phyloP scores from a whole-genome alignment of 1,284 basidiomycete species.

The Lentinus polychrous region DNA sequence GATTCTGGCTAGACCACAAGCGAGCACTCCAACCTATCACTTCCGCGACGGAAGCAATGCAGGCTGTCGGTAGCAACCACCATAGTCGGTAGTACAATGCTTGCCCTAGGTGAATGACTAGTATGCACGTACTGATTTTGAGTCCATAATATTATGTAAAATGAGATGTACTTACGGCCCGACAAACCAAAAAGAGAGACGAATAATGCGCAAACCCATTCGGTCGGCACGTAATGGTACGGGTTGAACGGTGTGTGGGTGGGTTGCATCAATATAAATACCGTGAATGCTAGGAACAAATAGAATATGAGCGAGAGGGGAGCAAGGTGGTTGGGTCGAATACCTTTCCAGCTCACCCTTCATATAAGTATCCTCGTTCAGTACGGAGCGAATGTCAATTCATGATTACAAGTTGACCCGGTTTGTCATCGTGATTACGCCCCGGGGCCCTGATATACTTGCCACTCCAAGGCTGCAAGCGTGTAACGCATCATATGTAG shows the following conservation, averaged over 20 bases:
- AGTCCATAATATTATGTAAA: neutral
- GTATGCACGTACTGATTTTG: neutral
- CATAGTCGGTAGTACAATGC: constrained; percentile 27
- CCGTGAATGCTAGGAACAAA: too few relatives aligned
- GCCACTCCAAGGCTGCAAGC: too few relatives aligned
- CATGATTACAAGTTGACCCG: too few relatives aligned
- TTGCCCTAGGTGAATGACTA: constrained; percentile 30
- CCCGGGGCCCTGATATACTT: too few relatives aligned
- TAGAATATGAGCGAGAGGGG: too few relatives aligned
- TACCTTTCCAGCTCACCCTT: too few relatives aligned
- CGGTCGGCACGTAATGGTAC: constrained; percentile 25
- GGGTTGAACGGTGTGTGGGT: constrained; percentile 6
- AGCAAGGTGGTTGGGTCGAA: too few relatives aligned
- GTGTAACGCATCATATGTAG: too few relatives aligned
- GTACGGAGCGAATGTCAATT: too few relatives aligned
- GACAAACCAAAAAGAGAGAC: constrained; percentile 11
- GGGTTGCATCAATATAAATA: too few relatives aligned
- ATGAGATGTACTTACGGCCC: neutral
- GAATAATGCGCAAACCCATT: constrained; percentile 23
- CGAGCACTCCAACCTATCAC: constrained; percentile 34
- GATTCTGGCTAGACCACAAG: constrained; percentile 27
- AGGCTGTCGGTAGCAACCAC: constrained; percentile 32
- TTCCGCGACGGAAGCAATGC: constrained; percentile 30
- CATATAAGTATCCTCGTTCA: too few relatives aligned
- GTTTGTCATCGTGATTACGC: too few relatives aligned